These are phyloP conservation scores for Tardiomyces depauwii DNA, from an alignment of 1,139 yeast genomes.

Conservation along the genomic window DNA sequence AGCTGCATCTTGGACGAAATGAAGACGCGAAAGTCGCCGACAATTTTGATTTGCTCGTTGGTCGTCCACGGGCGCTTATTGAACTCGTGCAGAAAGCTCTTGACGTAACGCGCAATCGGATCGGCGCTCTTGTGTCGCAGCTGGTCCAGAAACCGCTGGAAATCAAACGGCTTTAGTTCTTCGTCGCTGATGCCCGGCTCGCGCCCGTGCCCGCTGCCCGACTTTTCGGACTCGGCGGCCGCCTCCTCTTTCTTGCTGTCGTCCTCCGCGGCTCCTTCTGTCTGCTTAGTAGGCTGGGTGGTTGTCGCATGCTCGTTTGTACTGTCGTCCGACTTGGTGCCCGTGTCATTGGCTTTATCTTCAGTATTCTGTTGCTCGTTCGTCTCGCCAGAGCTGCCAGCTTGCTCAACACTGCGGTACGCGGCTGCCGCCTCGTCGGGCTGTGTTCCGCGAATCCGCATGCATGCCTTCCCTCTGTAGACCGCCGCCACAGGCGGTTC, in stretches of 20 bases:
- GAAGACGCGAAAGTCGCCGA: constrained; percentile 25
- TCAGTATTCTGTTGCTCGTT: no score
- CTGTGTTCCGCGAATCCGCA: not conserved
- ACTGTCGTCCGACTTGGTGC: no score
- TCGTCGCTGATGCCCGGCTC: constrained; percentile 5
- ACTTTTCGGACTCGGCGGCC: not conserved
- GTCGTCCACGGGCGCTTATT: constrained; percentile 60
- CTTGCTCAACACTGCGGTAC: not conserved
- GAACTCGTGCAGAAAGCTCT: constrained; percentile 67
- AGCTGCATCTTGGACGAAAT: constrained; percentile 33
- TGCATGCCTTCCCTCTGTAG: not conserved
- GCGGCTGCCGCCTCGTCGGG: not conserved
- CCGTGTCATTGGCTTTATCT: no score
- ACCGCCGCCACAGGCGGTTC: no score
- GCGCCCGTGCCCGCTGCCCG: not conserved
- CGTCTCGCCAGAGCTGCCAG: not conserved
- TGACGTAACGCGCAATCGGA: constrained; percentile 77
- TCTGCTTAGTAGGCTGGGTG: no score
- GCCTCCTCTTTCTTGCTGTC: not conserved
- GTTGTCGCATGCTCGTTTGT: no score
- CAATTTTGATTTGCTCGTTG: constrained; percentile 65
- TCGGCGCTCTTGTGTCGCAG: constrained; percentile 70
- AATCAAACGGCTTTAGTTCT: constrained; percentile 48
- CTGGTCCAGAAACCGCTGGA: constrained; percentile 65
- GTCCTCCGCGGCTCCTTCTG: no score